Percentiles rank a stretch among this genome's conserved stretches.
These are phyloP conservation scores for Colletotrichum gloeosporioides DNA, from an alignment of 2,329 filamentous ascomycete genomes.

Conservation along the genomic window DNA sequence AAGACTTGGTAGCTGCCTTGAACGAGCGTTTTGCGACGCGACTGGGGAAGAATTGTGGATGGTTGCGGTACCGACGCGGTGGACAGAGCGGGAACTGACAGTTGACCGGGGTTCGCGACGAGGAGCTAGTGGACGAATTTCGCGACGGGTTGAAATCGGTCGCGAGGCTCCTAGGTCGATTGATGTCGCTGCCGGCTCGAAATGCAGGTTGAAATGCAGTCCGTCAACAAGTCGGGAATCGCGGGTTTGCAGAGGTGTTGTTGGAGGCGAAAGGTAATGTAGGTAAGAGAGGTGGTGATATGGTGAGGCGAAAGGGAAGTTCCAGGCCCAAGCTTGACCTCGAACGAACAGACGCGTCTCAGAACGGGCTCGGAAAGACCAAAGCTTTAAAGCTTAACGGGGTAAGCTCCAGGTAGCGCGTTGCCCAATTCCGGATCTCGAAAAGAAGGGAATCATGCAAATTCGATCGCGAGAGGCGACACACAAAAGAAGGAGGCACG, in stretches of 20 bases:
- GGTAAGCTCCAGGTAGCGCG: background rate
- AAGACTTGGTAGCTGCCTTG: background rate
- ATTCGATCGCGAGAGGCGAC: background rate
- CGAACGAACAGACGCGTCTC: constrained; percentile 17
- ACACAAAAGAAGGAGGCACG: background rate
- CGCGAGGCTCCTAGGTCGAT: background rate
- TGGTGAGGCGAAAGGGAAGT: background rate
- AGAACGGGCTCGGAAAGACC: constrained; percentile 6
- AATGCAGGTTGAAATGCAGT: background rate
- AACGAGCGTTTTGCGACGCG: background rate
- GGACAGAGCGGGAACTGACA: background rate
- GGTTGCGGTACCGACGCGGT: constrained; percentile 13
- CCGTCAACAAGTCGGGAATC: background rate
- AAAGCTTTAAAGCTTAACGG: constrained; percentile 15
- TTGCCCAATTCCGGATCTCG: background rate
- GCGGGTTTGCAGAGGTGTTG: background rate
- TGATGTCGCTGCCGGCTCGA: background rate
- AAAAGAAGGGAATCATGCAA: background rate
- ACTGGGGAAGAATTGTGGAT: background rate
- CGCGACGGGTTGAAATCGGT: background rate
- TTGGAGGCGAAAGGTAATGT: background rate
- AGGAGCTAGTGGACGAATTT: background rate
- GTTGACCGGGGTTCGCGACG: constrained; percentile 13
- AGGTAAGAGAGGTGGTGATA: background rate
- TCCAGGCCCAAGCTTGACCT: constrained; percentile 3